Conservation (phyloP, 176 grass and related monocot species). For the Secale cereale region DNA sequence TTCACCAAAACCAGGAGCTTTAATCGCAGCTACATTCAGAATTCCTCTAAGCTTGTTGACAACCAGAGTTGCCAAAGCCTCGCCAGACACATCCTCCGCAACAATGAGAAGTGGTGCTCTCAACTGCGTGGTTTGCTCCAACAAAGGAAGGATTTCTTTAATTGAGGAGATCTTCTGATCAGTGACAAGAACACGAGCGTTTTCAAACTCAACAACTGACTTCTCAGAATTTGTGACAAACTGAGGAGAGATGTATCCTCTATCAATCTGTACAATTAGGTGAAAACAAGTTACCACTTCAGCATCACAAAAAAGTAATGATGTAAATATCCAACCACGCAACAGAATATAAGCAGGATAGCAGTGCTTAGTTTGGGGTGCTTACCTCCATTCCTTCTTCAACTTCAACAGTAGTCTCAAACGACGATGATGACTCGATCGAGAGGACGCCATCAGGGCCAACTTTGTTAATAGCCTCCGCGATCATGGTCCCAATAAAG, state of each 20-base stretch:
- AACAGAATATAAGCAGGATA: background rate
- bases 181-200: slow-evolving; percentile 79
- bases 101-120: slow-evolving; percentile 89
- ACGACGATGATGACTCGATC: slow-evolving; percentile 85
- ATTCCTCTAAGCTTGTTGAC: slow-evolving; percentile 91
- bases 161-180: slow-evolving; percentile 96
- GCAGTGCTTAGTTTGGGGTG: background rate
- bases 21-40: slow-evolving; percentile 90
- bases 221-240: slow-evolving; percentile 95
- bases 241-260: slow-evolving; percentile 89
- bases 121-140: slow-evolving; percentile 85
- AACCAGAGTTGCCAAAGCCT: slow-evolving; percentile 90
- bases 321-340: background rate
- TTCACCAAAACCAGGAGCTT: slow-evolving; percentile 92
- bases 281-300: background rate
- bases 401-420: slow-evolving; percentile 90
- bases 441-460: slow-evolving; percentile 93
- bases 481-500: slow-evolving; percentile 76
- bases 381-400: slow-evolving; percentile 98
- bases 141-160: slow-evolving; percentile 81
- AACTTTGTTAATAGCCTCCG: slow-evolving; percentile 90
- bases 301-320: background rate
- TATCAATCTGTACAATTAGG: slow-evolving; percentile 54
- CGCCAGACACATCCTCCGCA: slow-evolving; percentile 80
- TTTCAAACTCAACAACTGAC: slow-evolving; percentile 87